Percentiles rank a stretch among this genome's conserved stretches.
phyloP scores from a whole-genome alignment of 2,329 filamentous ascomycete species.

The Chaetomiaceae sp. region DNA sequence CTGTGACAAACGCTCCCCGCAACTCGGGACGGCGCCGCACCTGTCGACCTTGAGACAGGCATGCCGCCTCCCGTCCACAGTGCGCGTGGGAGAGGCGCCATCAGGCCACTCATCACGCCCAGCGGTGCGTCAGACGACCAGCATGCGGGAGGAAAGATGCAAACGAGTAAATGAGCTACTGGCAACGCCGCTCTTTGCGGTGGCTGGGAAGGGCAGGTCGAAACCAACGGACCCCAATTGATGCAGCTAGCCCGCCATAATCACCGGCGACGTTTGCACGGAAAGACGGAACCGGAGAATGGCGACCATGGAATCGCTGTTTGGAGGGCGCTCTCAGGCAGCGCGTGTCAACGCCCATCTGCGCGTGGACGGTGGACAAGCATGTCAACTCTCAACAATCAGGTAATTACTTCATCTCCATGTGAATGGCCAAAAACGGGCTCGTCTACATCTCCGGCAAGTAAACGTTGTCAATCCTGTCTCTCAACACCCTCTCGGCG shows the following conservation, averaged over 20 bases:
- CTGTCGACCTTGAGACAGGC: background rate
- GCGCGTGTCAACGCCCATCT: background rate
- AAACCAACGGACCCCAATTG: background rate
- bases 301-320: background rate
- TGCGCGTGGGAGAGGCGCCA: too few species aligned
- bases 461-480: constrained; percentile 22
- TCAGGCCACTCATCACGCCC: too few species aligned
- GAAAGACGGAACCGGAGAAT: background rate
- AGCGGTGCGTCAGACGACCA: too few species aligned
- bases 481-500: constrained; percentile 44
- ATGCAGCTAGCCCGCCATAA: background rate
- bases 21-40: background rate
- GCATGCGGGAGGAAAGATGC: too few species aligned
- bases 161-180: too few species aligned
- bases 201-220: background rate
- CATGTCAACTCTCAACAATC: too few species aligned
- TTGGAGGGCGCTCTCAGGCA: background rate
- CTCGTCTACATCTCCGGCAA: constrained; percentile 5
- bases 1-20: background rate
- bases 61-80: background rate
- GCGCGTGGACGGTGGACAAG: background rate
- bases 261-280: background rate
- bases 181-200: too few species aligned
- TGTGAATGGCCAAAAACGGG: too few species aligned
- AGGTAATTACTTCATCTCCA: too few species aligned